Conservation (phyloP, 192 early-diverging fungal species). For the Backusella macrospora region DNA sequence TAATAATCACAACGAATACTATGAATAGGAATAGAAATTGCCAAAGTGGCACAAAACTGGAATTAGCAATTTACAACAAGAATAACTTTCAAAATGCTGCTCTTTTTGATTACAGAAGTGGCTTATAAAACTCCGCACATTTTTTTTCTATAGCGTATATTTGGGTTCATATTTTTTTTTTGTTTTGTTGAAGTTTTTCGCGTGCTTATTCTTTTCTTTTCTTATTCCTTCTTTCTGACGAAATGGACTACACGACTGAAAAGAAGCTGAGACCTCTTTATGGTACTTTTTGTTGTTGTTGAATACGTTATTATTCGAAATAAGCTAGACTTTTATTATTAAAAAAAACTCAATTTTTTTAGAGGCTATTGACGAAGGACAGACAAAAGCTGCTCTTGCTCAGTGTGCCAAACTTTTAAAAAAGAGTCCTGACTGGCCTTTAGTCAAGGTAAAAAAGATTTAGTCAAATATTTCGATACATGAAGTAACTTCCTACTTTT, state of each 20-base stretch:
- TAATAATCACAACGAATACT: too few species aligned
- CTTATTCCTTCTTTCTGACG: not conserved
- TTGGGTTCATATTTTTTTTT: too few species aligned
- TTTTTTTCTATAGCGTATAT: not conserved
- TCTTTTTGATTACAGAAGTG: not conserved
- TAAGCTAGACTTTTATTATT: not conserved
- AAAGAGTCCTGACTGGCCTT: constrained; percentile 64
- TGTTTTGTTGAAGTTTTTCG: not conserved
- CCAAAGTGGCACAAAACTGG: too few species aligned
- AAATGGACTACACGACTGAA: constrained; percentile 40
- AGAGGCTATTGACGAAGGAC: constrained; percentile 68
- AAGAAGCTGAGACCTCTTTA: constrained; percentile 62
- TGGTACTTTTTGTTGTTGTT: constrained; percentile 37
- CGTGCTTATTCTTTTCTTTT: not conserved
- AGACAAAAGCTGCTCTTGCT: constrained; percentile 66
- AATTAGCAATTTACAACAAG: too few species aligned
- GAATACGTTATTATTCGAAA: not conserved
- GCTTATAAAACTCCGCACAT: not conserved
- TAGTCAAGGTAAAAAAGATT: constrained; percentile 59
- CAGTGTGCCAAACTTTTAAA: constrained; percentile 71
- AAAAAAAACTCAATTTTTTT: not conserved
- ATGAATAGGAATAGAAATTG: too few species aligned
- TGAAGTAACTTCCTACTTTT: not conserved
- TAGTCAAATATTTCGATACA: not conserved
- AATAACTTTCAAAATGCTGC: too few species aligned